phyloP scores from a whole-genome alignment of 345 rosid genomes.

The Bruguiera parviflora region DNA sequence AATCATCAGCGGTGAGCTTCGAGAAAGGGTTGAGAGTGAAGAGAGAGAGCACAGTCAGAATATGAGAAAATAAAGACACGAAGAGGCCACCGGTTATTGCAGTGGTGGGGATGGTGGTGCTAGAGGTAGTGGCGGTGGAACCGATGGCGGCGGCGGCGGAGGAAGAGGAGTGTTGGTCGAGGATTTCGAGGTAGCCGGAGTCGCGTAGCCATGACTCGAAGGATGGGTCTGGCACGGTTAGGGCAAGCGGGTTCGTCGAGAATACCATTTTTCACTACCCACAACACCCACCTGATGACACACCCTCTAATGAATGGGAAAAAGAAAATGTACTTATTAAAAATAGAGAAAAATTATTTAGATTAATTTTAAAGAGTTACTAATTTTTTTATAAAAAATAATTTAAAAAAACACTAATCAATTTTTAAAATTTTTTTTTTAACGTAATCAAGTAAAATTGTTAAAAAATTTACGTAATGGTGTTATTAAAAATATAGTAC shows the following conservation, averaged over 20 bases:
- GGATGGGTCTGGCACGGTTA: conserved; percentile 69
- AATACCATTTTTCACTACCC: conserved; percentile 29
- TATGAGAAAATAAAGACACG: conserved; percentile 38
- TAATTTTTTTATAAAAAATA: too few species aligned
- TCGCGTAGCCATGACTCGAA: conserved; percentile 95
- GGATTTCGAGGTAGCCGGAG: conserved; percentile 88
- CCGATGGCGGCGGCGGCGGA: conserved; percentile 13
- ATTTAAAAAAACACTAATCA: too few species aligned
- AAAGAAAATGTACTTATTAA: too few species aligned
- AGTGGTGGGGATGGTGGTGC: conserved; percentile 29
- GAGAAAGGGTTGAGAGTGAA: conserved; percentile 73
- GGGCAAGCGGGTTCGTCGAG: conserved; percentile 58
- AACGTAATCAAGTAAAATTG: too few species aligned
- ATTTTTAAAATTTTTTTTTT: too few species aligned
- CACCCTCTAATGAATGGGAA: background rate
- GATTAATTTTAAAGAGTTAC: too few species aligned
- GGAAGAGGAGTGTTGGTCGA: conserved; percentile 56
- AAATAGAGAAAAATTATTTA: conserved; percentile 2
- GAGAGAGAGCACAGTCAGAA: conserved; percentile 56
- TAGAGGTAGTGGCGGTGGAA: conserved; percentile 21
- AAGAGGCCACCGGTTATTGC: conserved; percentile 40
- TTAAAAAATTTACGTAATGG: too few species aligned
- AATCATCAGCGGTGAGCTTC: conserved; percentile 78
- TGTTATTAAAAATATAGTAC: too few species aligned
- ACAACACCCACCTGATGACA: background rate